Percentiles rank a stretch among this genome's conserved stretches.
These are phyloP conservation scores for Neoboletus brunneissimus DNA, from an alignment of 768 basidiomycete genomes.

Conservation along the genomic window DNA sequence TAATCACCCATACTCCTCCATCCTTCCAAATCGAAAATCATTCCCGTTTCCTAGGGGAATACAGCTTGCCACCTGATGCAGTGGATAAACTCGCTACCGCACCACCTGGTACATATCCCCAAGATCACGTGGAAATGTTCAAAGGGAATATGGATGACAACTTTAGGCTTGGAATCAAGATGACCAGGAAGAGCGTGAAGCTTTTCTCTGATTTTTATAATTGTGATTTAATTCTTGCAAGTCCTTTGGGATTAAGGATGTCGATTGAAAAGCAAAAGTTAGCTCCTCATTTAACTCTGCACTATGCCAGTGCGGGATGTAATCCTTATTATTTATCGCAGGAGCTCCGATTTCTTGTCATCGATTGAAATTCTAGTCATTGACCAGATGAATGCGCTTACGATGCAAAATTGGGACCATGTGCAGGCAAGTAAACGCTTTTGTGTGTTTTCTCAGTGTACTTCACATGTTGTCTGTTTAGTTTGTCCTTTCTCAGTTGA, in stretches of 20 bases:
- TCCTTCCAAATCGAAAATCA: constrained; percentile 86
- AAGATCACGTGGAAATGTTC: constrained; percentile 91
- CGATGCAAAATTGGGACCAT: constrained; percentile 99
- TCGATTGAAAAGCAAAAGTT: constrained; percentile 94
- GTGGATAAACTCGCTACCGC: constrained; percentile 78
- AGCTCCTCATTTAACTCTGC: constrained; percentile 25
- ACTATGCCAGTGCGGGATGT: not conserved
- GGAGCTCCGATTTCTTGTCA: constrained; percentile 86
- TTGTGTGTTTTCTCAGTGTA: not conserved
- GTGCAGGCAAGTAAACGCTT: constrained; percentile 60
- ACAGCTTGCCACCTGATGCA: constrained; percentile 73
- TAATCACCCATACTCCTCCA: constrained; percentile 72
- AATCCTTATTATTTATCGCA: constrained; percentile 28
- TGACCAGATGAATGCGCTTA: constrained; percentile 89
- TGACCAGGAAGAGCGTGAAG: constrained; percentile 90
- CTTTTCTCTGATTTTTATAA: constrained; percentile 89
- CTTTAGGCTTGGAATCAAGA: constrained; percentile 88
- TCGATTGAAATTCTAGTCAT: constrained; percentile 90
- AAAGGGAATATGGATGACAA: constrained; percentile 96
- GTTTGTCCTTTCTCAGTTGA: constrained; percentile 85
- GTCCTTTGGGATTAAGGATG: constrained; percentile 87
- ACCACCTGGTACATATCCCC: constrained; percentile 73
- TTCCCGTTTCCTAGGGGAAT: constrained; percentile 78
- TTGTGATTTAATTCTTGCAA: constrained; percentile 89
- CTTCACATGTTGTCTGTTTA: constrained; percentile 31